Evolutionary conservation across 495 filamentous ascomycete species (phyloP), one percentile per base, ranked within the genome.

Genomic region (Penicillium daleae): DNA sequence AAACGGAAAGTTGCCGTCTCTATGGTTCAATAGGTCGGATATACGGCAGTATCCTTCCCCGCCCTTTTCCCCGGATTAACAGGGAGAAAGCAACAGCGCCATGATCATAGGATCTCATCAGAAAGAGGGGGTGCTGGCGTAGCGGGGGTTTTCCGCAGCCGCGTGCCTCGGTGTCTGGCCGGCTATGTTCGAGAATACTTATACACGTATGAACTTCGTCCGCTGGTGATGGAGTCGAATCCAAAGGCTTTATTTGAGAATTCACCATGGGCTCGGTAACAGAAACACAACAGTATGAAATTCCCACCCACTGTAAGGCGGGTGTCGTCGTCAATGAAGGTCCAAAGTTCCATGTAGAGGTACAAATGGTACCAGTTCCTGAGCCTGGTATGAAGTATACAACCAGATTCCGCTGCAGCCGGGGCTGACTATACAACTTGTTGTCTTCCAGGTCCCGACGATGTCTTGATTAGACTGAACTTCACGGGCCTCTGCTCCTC

Each of bases 261-360:
- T 13, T 22, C 51, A 35, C n/a, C 4, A 64, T 64, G 61, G 56
- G 51, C 24, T 55, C 56, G 8, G 26, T 33, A 31, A 50, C 27
- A 26, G 56, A 59, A 7, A 48, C 21, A 2, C 49, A 21, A 21
- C 55, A 62, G 6, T 62, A 61, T 53, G 74, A 81, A 1, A 82
- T 86, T 44, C 84, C 83, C 3, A 79, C 79, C 19, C 68, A 76
- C 69, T 83, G 84, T 65, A 84, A 83, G 61, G 84, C 81, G 0
- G 83, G 80, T 7, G 81, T 85, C 4, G 81, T 85, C 1, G 71
- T 82, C 35, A 83, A 85, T 60, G 80, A 82, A 59, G 84, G 84
- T 4, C 80, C 84, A 0, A 66, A 83, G 57, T 86, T 85, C 66
- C 70, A 67, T 26, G 74, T 85, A 52, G 78, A 81, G 62, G 78